Conservation (phyloP, 2,329 filamentous ascomycete genomes). For the Basipetospora chlamydospora region DNA sequence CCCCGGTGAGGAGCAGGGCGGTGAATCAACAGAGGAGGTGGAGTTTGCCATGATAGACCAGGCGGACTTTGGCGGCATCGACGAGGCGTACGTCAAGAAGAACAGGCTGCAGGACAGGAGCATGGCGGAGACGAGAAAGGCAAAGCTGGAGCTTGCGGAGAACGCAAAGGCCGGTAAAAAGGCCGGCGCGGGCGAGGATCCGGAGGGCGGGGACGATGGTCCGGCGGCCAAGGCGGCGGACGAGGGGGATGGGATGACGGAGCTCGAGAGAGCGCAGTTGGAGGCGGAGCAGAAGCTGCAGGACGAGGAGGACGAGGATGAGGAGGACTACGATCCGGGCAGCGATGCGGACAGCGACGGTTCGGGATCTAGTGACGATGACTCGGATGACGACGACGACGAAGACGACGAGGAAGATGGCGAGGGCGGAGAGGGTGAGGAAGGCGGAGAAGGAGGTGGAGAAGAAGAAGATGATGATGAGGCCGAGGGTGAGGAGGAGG, state of each 20-base stretch:
- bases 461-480: slow-evolving; percentile 12
- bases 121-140: slow-evolving; percentile 53
- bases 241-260: slow-evolving; percentile 24
- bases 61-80: slow-evolving; percentile 50
- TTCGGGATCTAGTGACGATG: slow-evolving; percentile 33
- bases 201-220: slow-evolving; percentile 19
- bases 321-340: slow-evolving; percentile 52
- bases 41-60: slow-evolving; percentile 59
- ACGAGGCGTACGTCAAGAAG: slow-evolving; percentile 44
- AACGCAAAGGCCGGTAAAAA: slow-evolving; percentile 37
- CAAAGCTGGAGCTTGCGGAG: slow-evolving; percentile 46
- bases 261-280: slow-evolving; percentile 32
- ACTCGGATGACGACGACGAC: slow-evolving; percentile 37
- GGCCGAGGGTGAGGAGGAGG: slow-evolving; percentile 15
- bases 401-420: slow-evolving; percentile 27
- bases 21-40: slow-evolving; percentile 47
- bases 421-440: slow-evolving; percentile 23
- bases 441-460: slow-evolving; percentile 16
- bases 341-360: slow-evolving; percentile 46
- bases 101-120: slow-evolving; percentile 51
- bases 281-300: slow-evolving; percentile 39
- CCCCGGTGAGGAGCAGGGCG: slow-evolving; percentile 23
- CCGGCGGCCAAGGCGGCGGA: slow-evolving; percentile 18
- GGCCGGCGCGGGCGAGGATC: too few relatives aligned
- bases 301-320: slow-evolving; percentile 48